These are phyloP conservation scores for Amyloporia xantha DNA, from an alignment of 768 basidiomycete genomes.

Conservation along the genomic window DNA sequence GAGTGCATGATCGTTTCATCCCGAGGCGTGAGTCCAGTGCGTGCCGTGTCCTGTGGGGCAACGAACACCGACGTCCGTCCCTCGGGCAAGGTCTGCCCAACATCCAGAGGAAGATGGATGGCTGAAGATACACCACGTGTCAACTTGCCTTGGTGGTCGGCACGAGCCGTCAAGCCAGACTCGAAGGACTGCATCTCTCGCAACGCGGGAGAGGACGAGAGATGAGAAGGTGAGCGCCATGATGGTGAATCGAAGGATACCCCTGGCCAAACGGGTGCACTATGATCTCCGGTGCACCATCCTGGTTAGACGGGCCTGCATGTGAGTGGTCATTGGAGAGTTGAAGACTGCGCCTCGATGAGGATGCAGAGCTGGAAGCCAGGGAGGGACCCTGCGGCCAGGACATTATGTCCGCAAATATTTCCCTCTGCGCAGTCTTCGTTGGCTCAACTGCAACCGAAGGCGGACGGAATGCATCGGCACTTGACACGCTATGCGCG, in stretches of 20 bases:
- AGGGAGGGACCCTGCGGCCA: constrained; percentile 42
- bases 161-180: constrained; percentile 70
- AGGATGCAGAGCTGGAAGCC: constrained; percentile 20
- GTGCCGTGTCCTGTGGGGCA: constrained; percentile 7
- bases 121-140: not conserved
- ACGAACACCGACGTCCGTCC: constrained; percentile 5
- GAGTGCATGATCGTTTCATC: constrained; percentile 49
- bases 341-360: constrained; percentile 29
- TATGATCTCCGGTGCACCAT: constrained; percentile 23
- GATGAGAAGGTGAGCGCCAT: constrained; percentile 34
- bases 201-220: constrained; percentile 37
- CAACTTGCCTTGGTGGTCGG: constrained; percentile 25
- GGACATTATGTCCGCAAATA: constrained; percentile 61
- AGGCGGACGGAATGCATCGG: constrained; percentile 46
- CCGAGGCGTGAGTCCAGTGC: constrained; percentile 28
- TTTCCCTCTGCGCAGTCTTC: constrained; percentile 35
- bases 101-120: no score
- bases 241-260: constrained; percentile 57
- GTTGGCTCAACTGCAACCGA: constrained; percentile 19
- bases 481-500: constrained; percentile 73
- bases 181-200: constrained; percentile 88
- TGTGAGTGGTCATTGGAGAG: not conserved
- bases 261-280: constrained; percentile 57
- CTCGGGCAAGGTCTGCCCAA: not conserved
- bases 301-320: no score